phyloP scores from a whole-genome alignment of 768 basidiomycete genomes.

The Postia placenta region DNA sequence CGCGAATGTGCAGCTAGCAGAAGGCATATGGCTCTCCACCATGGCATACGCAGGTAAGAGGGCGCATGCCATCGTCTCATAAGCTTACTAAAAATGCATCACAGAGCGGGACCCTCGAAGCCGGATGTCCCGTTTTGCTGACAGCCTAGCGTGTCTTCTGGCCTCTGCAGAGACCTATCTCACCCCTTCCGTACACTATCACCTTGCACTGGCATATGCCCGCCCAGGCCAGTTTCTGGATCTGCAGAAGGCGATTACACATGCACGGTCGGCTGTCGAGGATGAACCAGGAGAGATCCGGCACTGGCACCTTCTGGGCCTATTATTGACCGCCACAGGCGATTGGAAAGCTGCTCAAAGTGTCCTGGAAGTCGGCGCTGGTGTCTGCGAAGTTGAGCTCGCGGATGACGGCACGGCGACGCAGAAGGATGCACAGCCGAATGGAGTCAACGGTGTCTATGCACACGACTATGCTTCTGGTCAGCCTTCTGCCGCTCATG shows the following conservation, averaged over 20 bases:
- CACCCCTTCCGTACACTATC: conserved; percentile 60
- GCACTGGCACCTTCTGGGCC: conserved; percentile 88
- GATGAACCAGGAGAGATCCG: conserved; percentile 54
- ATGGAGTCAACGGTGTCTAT: conserved; percentile 5
- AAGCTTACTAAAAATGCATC: background rate
- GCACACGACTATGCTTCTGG: conserved; percentile 7
- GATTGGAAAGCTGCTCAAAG: conserved; percentile 75
- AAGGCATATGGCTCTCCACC: conserved; percentile 69
- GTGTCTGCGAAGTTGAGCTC: conserved; percentile 42
- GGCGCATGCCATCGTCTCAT: background rate
- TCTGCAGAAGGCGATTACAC: conserved; percentile 57
- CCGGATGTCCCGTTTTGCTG: conserved; percentile 51
- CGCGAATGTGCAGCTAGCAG: conserved; percentile 58
- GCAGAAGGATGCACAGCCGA: background rate
- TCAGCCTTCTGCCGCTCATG: background rate
- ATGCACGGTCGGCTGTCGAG: conserved; percentile 71
- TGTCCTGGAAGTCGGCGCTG: conserved; percentile 74
- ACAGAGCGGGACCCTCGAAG: conserved; percentile 61
- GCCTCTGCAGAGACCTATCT: conserved; percentile 42
- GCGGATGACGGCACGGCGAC: conserved; percentile 15
- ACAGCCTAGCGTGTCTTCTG: conserved; percentile 47
- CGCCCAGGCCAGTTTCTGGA: conserved; percentile 60
- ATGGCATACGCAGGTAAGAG: conserved; percentile 62
- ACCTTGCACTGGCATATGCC: conserved; percentile 71
- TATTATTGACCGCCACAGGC: conserved; percentile 72